A percentile compares a stretch with the other conserved stretches of the same genome.
Conservation (phyloP, 768 basidiomycete species). For the Rubroboletus pulcherrimus region DNA sequence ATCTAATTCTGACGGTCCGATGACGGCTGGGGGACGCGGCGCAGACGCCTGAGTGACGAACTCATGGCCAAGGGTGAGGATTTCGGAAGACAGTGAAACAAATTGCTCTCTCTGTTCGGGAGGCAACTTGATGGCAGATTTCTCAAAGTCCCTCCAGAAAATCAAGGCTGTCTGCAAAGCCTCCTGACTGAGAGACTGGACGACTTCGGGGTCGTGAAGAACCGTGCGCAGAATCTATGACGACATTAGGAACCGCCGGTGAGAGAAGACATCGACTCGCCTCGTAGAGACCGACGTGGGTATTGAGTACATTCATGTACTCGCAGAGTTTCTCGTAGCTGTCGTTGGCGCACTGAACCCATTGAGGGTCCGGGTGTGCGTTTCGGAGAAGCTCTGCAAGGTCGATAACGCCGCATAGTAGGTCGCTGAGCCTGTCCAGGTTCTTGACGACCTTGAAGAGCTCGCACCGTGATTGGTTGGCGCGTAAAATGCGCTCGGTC, state of each 20-base stretch:
- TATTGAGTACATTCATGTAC: conserved; percentile 97
- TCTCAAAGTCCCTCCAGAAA: conserved; percentile 96
- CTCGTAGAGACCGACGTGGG: conserved; percentile 84
- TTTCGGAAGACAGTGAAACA: conserved; percentile 85
- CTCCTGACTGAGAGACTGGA: conserved; percentile 64
- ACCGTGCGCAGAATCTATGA: conserved; percentile 67
- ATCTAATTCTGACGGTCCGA: conserved; percentile 64
- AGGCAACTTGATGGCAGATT: conserved; percentile 90
- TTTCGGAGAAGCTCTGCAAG: conserved; percentile 91
- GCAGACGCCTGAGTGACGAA: conserved; percentile 71
- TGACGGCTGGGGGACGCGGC: conserved; percentile 61
- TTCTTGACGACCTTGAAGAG: conserved; percentile 90
- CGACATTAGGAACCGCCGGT: conserved; percentile 16
- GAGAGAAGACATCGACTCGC: conserved; percentile 43
- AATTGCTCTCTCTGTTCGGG: conserved; percentile 73
- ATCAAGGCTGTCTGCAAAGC: conserved; percentile 86
- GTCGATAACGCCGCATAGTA: conserved; percentile 95
- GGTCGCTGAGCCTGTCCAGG: conserved; percentile 91
- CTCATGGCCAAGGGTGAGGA: conserved; percentile 80
- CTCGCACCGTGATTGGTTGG: conserved; percentile 68
- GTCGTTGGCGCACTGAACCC: conserved; percentile 80
- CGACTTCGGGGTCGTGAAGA: conserved; percentile 62
- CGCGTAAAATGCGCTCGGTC: conserved; percentile 77
- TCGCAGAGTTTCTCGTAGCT: conserved; percentile 92
- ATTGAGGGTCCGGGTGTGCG: conserved; percentile 81